These are phyloP conservation scores for Dalechampia spathulata DNA, from an alignment of 441 rosid genomes.

Conservation along the genomic window DNA sequence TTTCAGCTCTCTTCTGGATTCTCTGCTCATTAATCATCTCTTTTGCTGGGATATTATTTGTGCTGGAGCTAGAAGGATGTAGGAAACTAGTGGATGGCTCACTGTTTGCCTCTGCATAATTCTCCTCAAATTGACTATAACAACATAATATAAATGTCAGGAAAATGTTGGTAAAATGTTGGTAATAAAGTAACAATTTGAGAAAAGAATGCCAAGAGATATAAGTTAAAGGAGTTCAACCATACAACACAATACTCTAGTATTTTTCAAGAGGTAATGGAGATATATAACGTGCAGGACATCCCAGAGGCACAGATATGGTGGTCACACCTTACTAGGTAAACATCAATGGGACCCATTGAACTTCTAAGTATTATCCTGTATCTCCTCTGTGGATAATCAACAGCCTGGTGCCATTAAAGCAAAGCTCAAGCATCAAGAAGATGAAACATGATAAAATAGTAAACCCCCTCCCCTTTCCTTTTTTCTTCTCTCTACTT, in stretches of 20 bases:
- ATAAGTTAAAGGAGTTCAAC: not conserved
- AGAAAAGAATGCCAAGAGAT: not conserved
- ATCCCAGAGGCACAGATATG: slow-evolving; percentile 1
- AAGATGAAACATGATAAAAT: slow-evolving; percentile 9
- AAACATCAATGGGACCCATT: slow-evolving; percentile 95
- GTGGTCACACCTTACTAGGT: slow-evolving; percentile 70
- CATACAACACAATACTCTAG: not conserved
- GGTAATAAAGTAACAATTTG: too few species aligned
- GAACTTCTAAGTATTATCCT: slow-evolving; percentile 92
- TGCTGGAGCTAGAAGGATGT: slow-evolving; percentile 48
- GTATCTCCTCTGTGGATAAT: slow-evolving; percentile 77
- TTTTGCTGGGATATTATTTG: slow-evolving; percentile 42
- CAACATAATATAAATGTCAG: slow-evolving; percentile 6
- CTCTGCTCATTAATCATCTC: slow-evolving; percentile 30
- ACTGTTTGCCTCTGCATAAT: slow-evolving; percentile 63
- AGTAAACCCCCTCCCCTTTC: not conserved
- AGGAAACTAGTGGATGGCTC: slow-evolving; percentile 41
- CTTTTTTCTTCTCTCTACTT: slow-evolving; percentile 19
- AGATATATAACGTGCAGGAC: slow-evolving; percentile 1
- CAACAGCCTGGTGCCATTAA: slow-evolving; percentile 56
- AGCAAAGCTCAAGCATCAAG: slow-evolving; percentile 24
- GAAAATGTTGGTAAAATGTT: too few species aligned
- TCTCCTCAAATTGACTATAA: slow-evolving; percentile 85
- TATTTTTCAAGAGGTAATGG: slow-evolving; percentile 2
- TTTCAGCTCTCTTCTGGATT: slow-evolving; percentile 31